A percentile compares a stretch with the other conserved stretches of the same genome.
Evolutionary conservation across 345 rosid species (phyloP).

Genomic region (Camelina neglecta): DNA sequence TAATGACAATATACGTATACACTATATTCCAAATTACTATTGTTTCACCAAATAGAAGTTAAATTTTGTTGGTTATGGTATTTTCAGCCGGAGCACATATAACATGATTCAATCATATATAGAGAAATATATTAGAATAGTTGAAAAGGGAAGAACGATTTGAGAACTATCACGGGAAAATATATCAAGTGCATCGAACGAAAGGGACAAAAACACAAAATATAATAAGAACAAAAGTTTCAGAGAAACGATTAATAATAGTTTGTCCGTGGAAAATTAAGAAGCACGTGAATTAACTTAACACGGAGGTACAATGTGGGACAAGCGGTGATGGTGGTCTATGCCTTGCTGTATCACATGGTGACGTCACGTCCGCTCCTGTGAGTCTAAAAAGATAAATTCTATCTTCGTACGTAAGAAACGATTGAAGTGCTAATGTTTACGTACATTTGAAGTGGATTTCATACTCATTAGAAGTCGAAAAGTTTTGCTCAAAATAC

Average conservation of each 20-base stretch:
- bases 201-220: constrained; percentile 36
- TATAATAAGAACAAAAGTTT: constrained; percentile 19
- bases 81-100: no score
- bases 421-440: not conserved
- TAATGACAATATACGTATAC: not conserved
- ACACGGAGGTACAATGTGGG: constrained; percentile 26
- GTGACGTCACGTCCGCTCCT: constrained; percentile 23
- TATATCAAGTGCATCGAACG: constrained; percentile 8
- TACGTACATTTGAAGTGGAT: constrained; percentile 8
- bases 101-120: no score
- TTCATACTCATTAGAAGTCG: not conserved
- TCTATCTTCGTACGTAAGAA: not conserved
- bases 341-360: constrained; percentile 3
- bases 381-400: not conserved
- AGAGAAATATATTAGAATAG: not conserved
- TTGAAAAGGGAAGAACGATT: not conserved
- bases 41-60: not conserved
- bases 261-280: constrained; percentile 17
- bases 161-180: constrained; percentile 35
- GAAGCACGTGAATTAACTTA: constrained; percentile 35
- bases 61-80: no score
- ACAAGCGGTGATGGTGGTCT: constrained; percentile 24
- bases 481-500: not conserved
- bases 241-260: constrained; percentile 1
- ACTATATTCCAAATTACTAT: not conserved